A percentile compares a stretch with the other conserved stretches of the same genome.
phyloP scores from a whole-genome alignment of 1,284 basidiomycete genomes.

The Porodaedalea pini region DNA sequence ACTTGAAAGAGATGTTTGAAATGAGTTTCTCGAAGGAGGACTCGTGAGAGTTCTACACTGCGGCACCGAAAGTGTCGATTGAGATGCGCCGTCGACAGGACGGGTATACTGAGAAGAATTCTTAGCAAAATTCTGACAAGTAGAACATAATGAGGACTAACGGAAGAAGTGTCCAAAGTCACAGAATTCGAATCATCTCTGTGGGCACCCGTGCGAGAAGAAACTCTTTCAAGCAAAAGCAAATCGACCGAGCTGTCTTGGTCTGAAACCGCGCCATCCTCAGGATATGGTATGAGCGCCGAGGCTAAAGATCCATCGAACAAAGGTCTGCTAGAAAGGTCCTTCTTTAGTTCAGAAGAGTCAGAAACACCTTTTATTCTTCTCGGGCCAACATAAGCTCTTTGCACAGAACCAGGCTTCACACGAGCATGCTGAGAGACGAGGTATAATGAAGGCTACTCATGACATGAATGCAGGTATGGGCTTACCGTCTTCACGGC shows the following conservation, averaged over 20 bases:
- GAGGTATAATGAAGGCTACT: background rate
- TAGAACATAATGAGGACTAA: background rate
- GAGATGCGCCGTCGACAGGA: too few relatives aligned
- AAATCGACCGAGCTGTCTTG: background rate
- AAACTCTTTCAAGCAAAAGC: background rate
- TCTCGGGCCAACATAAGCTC: background rate
- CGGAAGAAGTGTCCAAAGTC: background rate
- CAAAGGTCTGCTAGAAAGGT: background rate
- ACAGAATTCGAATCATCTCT: background rate
- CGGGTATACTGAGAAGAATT: too few relatives aligned
- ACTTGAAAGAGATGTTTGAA: too few relatives aligned
- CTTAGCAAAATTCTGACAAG: too few relatives aligned
- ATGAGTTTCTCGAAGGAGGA: too few relatives aligned
- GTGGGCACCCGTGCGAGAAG: background rate
- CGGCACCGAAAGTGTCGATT: too few relatives aligned
- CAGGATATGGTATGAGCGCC: background rate
- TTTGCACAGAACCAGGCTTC: background rate
- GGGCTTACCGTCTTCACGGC: background rate
- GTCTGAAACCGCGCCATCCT: background rate
- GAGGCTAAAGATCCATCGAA: background rate
- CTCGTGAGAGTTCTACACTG: too few relatives aligned
- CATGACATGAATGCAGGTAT: too few relatives aligned
- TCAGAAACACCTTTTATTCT: background rate
- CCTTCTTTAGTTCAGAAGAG: background rate
- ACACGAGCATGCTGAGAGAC: background rate